These are phyloP conservation scores for Urtica urens DNA, from an alignment of 306 rosid genomes.

Conservation along the genomic window DNA sequence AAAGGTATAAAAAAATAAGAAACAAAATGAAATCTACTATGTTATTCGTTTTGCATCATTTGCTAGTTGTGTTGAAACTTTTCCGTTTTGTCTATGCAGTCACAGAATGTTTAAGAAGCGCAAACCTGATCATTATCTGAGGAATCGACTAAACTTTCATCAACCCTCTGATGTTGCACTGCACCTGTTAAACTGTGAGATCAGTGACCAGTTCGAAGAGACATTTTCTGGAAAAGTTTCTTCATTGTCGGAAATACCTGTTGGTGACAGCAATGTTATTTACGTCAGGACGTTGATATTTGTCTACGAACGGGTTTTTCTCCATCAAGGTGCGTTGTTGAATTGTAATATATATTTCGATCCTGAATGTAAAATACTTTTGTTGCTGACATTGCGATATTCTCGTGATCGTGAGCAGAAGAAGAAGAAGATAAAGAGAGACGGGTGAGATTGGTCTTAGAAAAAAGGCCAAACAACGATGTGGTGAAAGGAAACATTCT, in stretches of 20 bases:
- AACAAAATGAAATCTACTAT: no score
- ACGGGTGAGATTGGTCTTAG: slow-evolving; percentile 21
- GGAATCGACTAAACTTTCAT: slow-evolving; percentile 5
- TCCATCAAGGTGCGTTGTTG: slow-evolving; percentile 13
- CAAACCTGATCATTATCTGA: slow-evolving; percentile 10
- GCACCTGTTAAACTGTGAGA: slow-evolving; percentile 15
- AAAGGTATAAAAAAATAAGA: no score
- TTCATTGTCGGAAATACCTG: slow-evolving; percentile 6
- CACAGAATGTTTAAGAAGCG: slow-evolving; percentile 16
- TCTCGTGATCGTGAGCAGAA: no score
- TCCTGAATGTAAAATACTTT: no score
- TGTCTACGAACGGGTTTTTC: slow-evolving; percentile 7
- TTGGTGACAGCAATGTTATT: not conserved
- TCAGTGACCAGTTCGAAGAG: slow-evolving; percentile 7
- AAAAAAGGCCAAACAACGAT: slow-evolving; percentile 9
- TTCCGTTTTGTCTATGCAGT: slow-evolving; percentile 12
- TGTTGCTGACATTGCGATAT: no score
- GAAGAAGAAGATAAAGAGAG: slow-evolving; percentile 14
- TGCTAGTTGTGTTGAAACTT: not conserved
- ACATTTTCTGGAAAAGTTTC: slow-evolving; percentile 9
- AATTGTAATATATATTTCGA: no score
- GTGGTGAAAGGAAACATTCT: slow-evolving; percentile 7
- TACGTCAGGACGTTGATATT: slow-evolving; percentile 18
- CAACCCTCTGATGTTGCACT: slow-evolving; percentile 9
- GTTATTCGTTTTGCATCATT: no score